These are phyloP conservation scores for Trypanosoma boissoni DNA, from an alignment of 208 protist species.

Conservation along the genomic window DNA sequence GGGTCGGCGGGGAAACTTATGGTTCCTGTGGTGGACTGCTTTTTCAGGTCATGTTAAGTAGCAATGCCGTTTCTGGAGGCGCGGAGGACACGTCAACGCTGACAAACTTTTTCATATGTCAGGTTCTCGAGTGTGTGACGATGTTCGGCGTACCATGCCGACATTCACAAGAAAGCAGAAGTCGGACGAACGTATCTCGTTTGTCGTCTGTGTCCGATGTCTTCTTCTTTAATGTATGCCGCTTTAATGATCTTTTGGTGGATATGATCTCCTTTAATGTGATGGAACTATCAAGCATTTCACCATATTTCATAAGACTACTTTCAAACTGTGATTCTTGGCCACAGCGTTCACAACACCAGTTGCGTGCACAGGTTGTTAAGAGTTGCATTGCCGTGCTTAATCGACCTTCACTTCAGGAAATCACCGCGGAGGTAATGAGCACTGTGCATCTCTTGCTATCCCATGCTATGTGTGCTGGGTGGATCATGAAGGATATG, in stretches of 20 bases:
- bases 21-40: conserved; percentile 75
- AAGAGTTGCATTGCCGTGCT: conserved; percentile 69
- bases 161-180: not conserved
- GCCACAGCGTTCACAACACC: conserved; percentile 47
- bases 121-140: conserved; percentile 45
- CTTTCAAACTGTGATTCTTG: conserved; percentile 53
- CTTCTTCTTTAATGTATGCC: conserved; percentile 76
- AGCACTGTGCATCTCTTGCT: conserved; percentile 56
- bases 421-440: conserved; percentile 47
- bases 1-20: conserved; percentile 59
- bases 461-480: conserved; percentile 38
- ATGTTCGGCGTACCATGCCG: conserved; percentile 17
- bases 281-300: conserved; percentile 58
- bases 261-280: conserved; percentile 82
- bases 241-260: conserved; percentile 73
- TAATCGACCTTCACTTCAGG: conserved; percentile 56
- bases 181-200: not conserved
- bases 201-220: conserved; percentile 31
- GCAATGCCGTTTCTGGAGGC: conserved; percentile 35
- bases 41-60: conserved; percentile 75
- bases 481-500: conserved; percentile 70
- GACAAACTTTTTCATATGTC: conserved; percentile 61
- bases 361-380: conserved; percentile 72
- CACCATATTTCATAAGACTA: conserved; percentile 56
- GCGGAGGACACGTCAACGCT: conserved; percentile 53